These are phyloP conservation scores for Cicer bijugum DNA, from an alignment of 306 rosid species.

Conservation along the genomic window DNA sequence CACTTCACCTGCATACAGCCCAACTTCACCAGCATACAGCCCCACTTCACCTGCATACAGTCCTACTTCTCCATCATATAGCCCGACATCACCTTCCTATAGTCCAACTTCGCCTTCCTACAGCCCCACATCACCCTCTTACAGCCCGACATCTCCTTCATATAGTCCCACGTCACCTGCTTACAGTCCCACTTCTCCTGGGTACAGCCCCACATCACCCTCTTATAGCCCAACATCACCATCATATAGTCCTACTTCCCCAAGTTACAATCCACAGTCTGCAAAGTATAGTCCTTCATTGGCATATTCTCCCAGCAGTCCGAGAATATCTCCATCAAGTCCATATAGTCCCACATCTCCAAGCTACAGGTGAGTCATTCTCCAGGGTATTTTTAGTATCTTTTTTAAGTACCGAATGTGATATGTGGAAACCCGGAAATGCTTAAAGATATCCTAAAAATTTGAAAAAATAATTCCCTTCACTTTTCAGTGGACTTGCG, in stretches of 20 bases:
- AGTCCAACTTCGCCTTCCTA: constrained; percentile 84
- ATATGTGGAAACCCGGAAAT: constrained; percentile 1
- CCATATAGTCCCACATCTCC: constrained; percentile 98
- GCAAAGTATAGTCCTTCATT: constrained; percentile 93
- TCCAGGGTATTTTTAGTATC: constrained; percentile 18
- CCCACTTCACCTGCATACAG: constrained; percentile 80
- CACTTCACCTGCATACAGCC: constrained; percentile 69
- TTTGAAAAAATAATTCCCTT: neutral
- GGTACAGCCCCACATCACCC: constrained; percentile 84
- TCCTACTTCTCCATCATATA: constrained; percentile 74
- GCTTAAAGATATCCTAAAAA: neutral
- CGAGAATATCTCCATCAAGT: constrained; percentile 89
- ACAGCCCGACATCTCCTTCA: constrained; percentile 79
- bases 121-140: constrained; percentile 81
- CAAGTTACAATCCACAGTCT: constrained; percentile 90
- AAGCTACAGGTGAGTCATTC: constrained; percentile 71
- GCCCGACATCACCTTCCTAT: constrained; percentile 73
- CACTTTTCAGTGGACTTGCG: constrained; percentile 17
- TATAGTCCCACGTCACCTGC: constrained; percentile 89
- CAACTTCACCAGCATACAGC: constrained; percentile 77
- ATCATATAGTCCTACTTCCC: constrained; percentile 85
- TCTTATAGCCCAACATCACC: constrained; percentile 89
- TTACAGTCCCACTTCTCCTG: constrained; percentile 85
- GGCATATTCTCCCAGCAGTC: constrained; percentile 98
- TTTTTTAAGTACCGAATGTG: neutral